Evolutionary conservation across 1,139 yeast genomes (phyloP), one percentile per base, ranked within the genome.

Genomic region (Debaryomyces singareniensis): DNA sequence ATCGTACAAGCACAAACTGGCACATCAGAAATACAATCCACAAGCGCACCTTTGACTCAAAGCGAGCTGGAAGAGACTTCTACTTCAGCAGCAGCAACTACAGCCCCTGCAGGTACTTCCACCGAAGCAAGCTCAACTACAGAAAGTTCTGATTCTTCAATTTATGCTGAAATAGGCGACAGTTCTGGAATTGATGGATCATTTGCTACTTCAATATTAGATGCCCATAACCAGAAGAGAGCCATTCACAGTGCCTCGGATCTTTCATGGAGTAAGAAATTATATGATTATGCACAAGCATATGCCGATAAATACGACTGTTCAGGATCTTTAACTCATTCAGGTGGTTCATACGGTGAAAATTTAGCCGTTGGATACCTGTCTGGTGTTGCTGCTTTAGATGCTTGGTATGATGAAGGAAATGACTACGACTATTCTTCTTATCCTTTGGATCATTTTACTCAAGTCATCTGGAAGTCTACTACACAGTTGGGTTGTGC

Each of bases 371-470:
- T 75, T 32, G 96, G 96, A 34, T 72, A 68, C 57, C 52, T 64
- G 20, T 61, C 66, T 16, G 82, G 73, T 27, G 46, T 57, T 15
- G 33, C 55, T 27, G 85, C 86, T 28, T 78, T 84, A 35, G 68
- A 73, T 27, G 95, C 91, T 32, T 87, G 96, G 96, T 86, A 84
- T 65, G 57, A 65, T 39, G 95, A 85, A 62, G 77, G 77, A 43
- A 41, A 49, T 7, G 41, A 53, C 34, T 85, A 82, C 66, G 63
- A 77, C 59, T 81, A 61, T 58, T 29, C 54, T 14, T 52, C 59
- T 18, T 45, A 45, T 27, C 38, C 47, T 13, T 59, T 78, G 37
- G 79, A 83, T 40, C 96, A 86, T 60, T 86, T 85, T 66, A 84
- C 95, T 26, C 94, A 83, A 58, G 71, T 86, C 39, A 79, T 86